Evolutionary conservation across 1,284 basidiomycete genomes (phyloP), one percentile per base, ranked within the genome.

Genomic region (Phaffia rhodozyma): DNA sequence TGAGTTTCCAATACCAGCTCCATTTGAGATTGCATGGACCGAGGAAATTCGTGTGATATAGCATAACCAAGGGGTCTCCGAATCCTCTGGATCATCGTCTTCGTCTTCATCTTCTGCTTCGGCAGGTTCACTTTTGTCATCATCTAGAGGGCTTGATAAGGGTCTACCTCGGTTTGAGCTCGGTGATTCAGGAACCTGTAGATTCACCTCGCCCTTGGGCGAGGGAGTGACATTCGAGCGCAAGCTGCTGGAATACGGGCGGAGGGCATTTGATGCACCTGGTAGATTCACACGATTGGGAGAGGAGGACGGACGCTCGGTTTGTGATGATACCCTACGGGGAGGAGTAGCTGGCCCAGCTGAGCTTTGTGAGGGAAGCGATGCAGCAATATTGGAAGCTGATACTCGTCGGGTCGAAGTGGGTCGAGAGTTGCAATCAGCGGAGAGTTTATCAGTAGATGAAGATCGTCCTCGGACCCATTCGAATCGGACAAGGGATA

Each of bases 1-100:
- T 25, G 71, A 34, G 9, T 34, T 9, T 34, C 32, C 32, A 34
- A 4, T 34, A 34, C 9, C 9, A 34, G 5, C 9, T 74, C 25
- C 67, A 68, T 66, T 73, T 72, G 38, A 58, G 54, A 6, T 38
- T 13, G n/a, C 43, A 56, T 55, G 20, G 25, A 38, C 6, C 23
- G 50, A 29, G 29, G 53, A 30, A n/a, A n/a, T 23, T 29, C 25
- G 29, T 21, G 38, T 16, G 6, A 80, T 74, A 16, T 76, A 72
- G 72, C 93, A 97, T 52, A 85, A 83, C 93, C 93, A 98, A 0
- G 92, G 89, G 32, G 89, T 91, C 75, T 97, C 93, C 55, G 86
- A 89, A 74, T 97, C 93, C 74, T 97, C 93, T 0, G 91, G 89
- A 70, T 97, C 92, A 66, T 86, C 89, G 59, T 91, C 77, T 43